Percentiles rank a stretch among this genome's conserved stretches.
phyloP scores from a whole-genome alignment of 192 early-diverging fungal genomes.

The Coemansia sp. region DNA sequence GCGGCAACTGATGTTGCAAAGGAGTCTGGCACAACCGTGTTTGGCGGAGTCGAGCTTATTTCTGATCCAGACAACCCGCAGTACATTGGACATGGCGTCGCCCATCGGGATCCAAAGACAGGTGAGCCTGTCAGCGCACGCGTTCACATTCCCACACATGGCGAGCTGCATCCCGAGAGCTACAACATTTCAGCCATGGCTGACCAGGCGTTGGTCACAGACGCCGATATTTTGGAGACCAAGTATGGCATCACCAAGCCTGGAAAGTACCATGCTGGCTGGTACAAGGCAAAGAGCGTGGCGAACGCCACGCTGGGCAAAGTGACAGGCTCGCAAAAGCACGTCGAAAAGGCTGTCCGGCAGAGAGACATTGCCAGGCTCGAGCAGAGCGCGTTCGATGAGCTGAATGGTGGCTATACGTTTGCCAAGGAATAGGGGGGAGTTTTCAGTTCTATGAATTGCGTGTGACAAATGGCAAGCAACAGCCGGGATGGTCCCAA shows the following conservation, averaged over 20 bases:
- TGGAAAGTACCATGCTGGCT: constrained; percentile 51
- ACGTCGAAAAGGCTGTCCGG: constrained; percentile 27
- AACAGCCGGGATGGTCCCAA: too few species aligned
- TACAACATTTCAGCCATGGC: constrained; percentile 11
- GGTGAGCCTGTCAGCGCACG: constrained; percentile 32
- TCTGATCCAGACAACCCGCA: constrained; percentile 33
- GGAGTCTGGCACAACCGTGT: constrained; percentile 31
- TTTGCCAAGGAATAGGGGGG: constrained; percentile 24
- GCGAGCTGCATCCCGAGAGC: constrained; percentile 45
- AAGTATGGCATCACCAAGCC: constrained; percentile 37
- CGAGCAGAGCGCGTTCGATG: constrained; percentile 44
- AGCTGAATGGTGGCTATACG: constrained; percentile 33
- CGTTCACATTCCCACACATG: constrained; percentile 38
- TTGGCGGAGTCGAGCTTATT: constrained; percentile 44
- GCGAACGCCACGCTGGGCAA: constrained; percentile 27
- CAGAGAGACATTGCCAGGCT: constrained; percentile 44
- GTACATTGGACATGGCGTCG: constrained; percentile 53
- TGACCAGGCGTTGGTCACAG: constrained; percentile 6
- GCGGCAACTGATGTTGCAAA: constrained; percentile 56
- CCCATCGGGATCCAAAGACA: constrained; percentile 48
- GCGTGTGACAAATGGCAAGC: background rate
- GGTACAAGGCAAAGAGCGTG: constrained; percentile 44
- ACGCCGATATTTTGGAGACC: constrained; percentile 22
- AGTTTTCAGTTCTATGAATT: background rate
- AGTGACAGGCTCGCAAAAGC: constrained; percentile 34